Evolutionary conservation across 2,329 filamentous ascomycete species (phyloP), one percentile per base, ranked within the genome.

Genomic region (Sporothrix pseudoabietina): DNA sequence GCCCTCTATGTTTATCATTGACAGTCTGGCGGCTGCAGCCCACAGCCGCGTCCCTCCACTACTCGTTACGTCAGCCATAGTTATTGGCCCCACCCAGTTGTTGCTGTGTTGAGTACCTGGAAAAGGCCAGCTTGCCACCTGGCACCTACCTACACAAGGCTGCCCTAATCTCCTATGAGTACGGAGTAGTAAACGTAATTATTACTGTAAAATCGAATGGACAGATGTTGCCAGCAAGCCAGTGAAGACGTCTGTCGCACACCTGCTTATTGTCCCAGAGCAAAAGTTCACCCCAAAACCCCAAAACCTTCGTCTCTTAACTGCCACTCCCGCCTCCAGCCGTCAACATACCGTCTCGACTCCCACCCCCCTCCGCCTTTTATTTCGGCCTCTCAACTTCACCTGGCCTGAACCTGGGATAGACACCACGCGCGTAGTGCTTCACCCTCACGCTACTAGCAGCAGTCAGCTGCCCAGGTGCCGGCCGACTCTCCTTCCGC

Each of bases 101-200:
- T 30, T 22, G 10, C 54, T 49, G 44, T 12, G 14, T 47, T 10
- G 9, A 12, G 10, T 8, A 41, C 7, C 47, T 52, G 14, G 47
- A 72, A 72, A 57, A 72, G 71, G 71, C 71, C 71, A 73, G 72
- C 47, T 73, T 71, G 66, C 47, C 57, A 16, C n/a, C 47, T 14
- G 54, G 26, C 26, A 26, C 26, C 26, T 26, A 26, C 26, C 26
- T 26, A 26, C 22, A 57, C 22, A 57, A 57, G 54, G 54, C 54
- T 57, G n/a, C 44, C 44, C 41, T 8, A 35, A 35, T 35, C 35
- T 35, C 35, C 35, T 35, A 35, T 8, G 4, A 35, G 8, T 35
- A 35, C n/a, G n/a, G n/a, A n/a, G n/a, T n/a, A 9, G 39, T 44
- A 44, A 44, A 8, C 14, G 1, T 5, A 19, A 57, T 30, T 10